phyloP scores from a whole-genome alignment of 805 yeast genomes.

The Blastobotrys mokoenaii region DNA sequence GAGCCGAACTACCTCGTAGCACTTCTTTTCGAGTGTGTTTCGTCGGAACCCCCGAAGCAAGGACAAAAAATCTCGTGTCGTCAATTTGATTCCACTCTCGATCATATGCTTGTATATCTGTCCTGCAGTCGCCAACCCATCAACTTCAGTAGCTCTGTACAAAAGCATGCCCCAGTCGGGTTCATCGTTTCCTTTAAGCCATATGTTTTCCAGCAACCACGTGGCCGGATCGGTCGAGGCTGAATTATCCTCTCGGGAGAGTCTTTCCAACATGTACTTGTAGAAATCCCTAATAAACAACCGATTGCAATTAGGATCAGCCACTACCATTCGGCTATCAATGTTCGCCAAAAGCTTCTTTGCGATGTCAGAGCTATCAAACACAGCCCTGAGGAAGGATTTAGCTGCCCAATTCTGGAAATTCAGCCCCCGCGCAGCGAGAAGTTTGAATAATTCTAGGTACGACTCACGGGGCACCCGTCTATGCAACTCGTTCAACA shows the following conservation, averaged over 20 bases:
- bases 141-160: conserved; percentile 19
- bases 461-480: conserved; percentile 10
- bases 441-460: conserved; percentile 9
- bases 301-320: conserved; percentile 1
- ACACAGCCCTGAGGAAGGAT: conserved; percentile 5
- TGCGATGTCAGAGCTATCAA: conserved; percentile 10
- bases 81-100: conserved; percentile 16
- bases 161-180: conserved; percentile 13
- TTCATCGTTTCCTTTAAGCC: not conserved
- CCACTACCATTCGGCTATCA: not conserved
- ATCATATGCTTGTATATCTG: conserved; percentile 17
- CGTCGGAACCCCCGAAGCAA: conserved; percentile 23
- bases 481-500: conserved; percentile 3
- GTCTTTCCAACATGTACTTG: conserved; percentile 5
- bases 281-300: conserved; percentile 7
- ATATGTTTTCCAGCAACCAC: conserved; percentile 12
- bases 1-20: conserved; percentile 18
- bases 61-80: conserved; percentile 12
- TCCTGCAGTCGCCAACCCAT: conserved; percentile 20
- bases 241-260: conserved; percentile 6
- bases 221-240: conserved; percentile 4
- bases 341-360: conserved; percentile 5
- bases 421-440: conserved; percentile 8
- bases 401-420: not conserved
- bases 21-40: conserved; percentile 21